Conservation (phyloP, 1,284 basidiomycete genomes). For the Puccinia coronata region DNA sequence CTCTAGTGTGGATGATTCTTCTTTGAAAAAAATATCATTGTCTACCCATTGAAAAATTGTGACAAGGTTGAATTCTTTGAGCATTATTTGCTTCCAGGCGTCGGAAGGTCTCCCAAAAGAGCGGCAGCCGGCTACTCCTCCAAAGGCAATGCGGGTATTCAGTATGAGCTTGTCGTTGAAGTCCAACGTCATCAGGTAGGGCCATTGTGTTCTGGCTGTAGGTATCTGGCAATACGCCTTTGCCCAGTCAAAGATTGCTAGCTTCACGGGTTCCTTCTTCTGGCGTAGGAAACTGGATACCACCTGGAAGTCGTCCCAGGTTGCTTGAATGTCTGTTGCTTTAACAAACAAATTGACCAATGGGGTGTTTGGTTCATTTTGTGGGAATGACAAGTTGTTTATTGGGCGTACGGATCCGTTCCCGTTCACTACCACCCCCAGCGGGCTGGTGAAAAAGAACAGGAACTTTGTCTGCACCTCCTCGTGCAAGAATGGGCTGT, state of each 20-base stretch:
- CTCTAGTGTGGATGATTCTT: too few species aligned
- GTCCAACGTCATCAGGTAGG: neutral
- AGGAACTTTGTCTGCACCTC: neutral
- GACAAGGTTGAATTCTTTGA: neutral
- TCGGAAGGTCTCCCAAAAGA: neutral
- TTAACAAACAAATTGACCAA: constrained; percentile 13
- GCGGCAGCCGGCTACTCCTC: neutral
- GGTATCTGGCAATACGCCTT: neutral
- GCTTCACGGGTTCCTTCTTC: neutral
- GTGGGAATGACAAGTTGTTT: neutral
- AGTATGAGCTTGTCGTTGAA: neutral
- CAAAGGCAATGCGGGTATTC: neutral
- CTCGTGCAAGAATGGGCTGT: neutral
- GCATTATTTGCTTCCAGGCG: neutral
- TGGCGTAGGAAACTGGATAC: neutral
- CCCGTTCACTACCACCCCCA: constrained; percentile 1
- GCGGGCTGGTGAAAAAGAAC: neutral
- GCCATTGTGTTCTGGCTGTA: neutral
- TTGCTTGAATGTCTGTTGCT: neutral
- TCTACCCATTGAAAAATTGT: neutral
- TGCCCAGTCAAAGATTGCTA: constrained; percentile 10
- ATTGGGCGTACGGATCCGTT: constrained; percentile 17
- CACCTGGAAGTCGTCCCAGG: constrained; percentile 19
- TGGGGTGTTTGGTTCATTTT: neutral
- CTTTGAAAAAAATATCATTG: neutral